Base-by-base conservation (phyloP, 2,329 filamentous ascomycete species). In the Thelonectria blattea region DNA sequence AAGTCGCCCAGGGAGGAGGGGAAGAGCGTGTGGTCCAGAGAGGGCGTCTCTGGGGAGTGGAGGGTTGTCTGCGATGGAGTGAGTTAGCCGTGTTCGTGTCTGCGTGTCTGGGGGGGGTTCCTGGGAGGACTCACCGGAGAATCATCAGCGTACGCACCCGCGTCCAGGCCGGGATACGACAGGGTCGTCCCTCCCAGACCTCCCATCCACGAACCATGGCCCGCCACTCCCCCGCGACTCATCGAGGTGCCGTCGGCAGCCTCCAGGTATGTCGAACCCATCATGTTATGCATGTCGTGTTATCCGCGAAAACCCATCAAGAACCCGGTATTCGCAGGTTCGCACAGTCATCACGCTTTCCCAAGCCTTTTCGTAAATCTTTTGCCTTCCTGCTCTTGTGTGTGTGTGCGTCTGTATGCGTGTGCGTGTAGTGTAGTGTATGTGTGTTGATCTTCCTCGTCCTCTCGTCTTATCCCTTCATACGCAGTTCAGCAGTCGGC, bases 401-500 rank as follows among this genome's bases (percentile, higher is more conserved):
- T 34, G 17, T 20, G n/a, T 17, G 17, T 43, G 5, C 17, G 27
- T 9, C 4, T 30, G 27, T 30, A 2, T 30, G 27, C 9, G 27
- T 30, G 27, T 30, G 27, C 9, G 27, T 30, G 27, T 9, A 10
- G 27, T 7, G 27, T 30, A 30, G 8, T 30, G 27, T 30, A 10
- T 30, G 27, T 30, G 27, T 30, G 27, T 45, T 45, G 45, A 12
- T 32, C 14, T 58, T n/a, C n/a, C 22, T 24, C 22, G 22, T 24
- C 22, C n/a, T 62, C 41, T 42, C 50, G 34, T 14, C 34, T 14
- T 17, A 49, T n/a, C 49, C 37, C 27, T 48, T 58, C 56, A 70
- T 57, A 65, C 65, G 56, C 66, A 69, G 65, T 70, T 70, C 53
- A 70, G 65, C 52, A 69, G 61, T 46, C 68, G 68, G 68, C 68